Conservation (phyloP, 306 rosid genomes). For the Spatholobus suberectus region DNA sequence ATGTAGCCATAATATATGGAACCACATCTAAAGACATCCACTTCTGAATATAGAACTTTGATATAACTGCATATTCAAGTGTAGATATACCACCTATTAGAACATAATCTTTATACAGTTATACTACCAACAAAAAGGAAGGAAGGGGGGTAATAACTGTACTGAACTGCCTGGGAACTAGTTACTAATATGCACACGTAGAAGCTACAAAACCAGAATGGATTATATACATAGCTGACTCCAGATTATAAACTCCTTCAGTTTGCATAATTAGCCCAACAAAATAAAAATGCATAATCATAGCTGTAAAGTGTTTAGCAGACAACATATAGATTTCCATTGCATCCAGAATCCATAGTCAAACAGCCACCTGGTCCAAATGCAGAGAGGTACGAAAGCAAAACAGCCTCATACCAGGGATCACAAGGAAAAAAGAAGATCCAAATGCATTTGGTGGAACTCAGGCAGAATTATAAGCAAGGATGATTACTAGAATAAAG, state of each 20-base stretch:
- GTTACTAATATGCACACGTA: neutral
- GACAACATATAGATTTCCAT: neutral
- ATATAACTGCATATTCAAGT: neutral
- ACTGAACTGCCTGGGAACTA: neutral
- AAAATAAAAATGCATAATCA: neutral
- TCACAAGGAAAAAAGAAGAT: neutral
- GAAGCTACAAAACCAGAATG: neutral
- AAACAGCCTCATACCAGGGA: neutral
- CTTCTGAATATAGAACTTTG: neutral
- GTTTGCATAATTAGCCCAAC: neutral
- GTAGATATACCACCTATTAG: neutral
- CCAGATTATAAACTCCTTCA: neutral
- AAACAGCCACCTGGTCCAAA: constrained; percentile 20
- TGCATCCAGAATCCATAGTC: constrained; percentile 9
- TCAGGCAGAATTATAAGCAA: neutral
- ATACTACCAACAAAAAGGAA: neutral
- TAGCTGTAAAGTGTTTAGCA: neutral
- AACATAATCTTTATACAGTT: neutral
- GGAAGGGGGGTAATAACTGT: neutral
- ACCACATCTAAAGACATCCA: neutral
- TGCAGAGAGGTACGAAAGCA: neutral
- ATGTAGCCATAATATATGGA: neutral
- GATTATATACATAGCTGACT: neutral
- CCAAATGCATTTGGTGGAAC: neutral
- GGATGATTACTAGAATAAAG: neutral